Percentiles rank a stretch among this genome's conserved stretches.
These are phyloP conservation scores for Sporothrix inflata DNA, from an alignment of 2,329 filamentous ascomycete genomes.

Conservation along the genomic window DNA sequence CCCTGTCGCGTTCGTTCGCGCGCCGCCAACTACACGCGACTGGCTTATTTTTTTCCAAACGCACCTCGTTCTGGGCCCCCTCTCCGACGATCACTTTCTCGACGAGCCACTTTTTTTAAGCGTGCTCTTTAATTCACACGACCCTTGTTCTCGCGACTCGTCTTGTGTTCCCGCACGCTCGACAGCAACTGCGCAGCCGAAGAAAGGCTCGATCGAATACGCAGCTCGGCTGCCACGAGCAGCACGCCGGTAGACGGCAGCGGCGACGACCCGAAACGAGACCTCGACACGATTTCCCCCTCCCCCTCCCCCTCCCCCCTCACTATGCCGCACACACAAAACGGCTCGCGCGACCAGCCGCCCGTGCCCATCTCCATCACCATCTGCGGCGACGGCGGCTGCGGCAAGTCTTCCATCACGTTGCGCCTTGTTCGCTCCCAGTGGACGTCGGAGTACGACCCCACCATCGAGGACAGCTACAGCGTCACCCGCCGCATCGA, in stretches of 20 bases:
- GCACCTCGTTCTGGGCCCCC: not conserved
- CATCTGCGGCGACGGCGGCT: slow-evolving; percentile 84
- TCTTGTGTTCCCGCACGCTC: not conserved
- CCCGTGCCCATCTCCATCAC: slow-evolving; percentile 71
- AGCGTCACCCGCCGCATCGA: slow-evolving; percentile 79
- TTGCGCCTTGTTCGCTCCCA: slow-evolving; percentile 78
- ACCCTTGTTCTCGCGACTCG: not conserved
- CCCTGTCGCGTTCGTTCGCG: slow-evolving; percentile 14
- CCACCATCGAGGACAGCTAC: slow-evolving; percentile 83
- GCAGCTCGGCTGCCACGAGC: slow-evolving; percentile 25
- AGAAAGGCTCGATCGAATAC: not conserved
- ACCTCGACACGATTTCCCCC: not conserved
- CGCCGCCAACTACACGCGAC: slow-evolving; percentile 1
- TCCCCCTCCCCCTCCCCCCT: not conserved
- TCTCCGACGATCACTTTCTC: not conserved
- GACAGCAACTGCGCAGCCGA: not conserved
- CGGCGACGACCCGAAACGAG: not conserved
- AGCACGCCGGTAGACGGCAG: not conserved
- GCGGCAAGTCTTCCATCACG: slow-evolving; percentile 83
- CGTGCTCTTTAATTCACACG: not conserved
- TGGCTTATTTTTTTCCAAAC: not conserved
- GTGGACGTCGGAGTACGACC: slow-evolving; percentile 84
- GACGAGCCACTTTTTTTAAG: slow-evolving; percentile 19
- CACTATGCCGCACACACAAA: slow-evolving; percentile 31
- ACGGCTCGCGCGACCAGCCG: slow-evolving; percentile 39